phyloP scores from a whole-genome alignment of 2,329 filamentous ascomycete genomes.

The Hymenoscyphus repandus region DNA sequence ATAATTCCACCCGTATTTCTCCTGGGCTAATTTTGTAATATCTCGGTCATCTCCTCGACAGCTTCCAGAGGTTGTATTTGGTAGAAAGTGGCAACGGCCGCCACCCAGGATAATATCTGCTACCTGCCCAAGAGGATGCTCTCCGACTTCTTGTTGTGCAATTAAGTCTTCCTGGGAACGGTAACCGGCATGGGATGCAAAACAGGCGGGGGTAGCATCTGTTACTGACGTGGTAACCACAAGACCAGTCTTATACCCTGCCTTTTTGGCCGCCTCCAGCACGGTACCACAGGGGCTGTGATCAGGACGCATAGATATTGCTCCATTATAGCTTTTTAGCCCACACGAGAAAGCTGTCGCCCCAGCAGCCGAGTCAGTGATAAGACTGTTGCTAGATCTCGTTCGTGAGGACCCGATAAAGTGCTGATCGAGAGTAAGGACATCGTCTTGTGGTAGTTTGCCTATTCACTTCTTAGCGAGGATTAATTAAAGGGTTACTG shows the following conservation, averaged over 20 bases:
- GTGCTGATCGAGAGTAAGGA: conserved; percentile 77
- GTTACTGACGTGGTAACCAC: conserved; percentile 94
- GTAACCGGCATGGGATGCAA: conserved; percentile 79
- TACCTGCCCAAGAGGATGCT: conserved; percentile 77
- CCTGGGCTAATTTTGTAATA: conserved; percentile 65
- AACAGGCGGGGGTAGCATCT: conserved; percentile 93
- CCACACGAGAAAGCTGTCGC: conserved; percentile 95
- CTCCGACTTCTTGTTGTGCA: conserved; percentile 84
- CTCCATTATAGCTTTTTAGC: conserved; percentile 92
- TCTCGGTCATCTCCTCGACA: conserved; percentile 78
- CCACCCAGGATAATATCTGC: conserved; percentile 93
- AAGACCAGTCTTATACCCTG: conserved; percentile 86
- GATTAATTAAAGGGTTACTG: not conserved
- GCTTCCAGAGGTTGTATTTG: conserved; percentile 73
- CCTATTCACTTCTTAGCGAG: conserved; percentile 33
- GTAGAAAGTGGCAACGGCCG: conserved; percentile 86
- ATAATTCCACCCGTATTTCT: conserved; percentile 76
- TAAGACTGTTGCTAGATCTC: conserved; percentile 73
- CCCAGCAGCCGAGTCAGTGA: conserved; percentile 95
- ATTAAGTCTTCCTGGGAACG: conserved; percentile 84
- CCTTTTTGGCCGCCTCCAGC: conserved; percentile 86
- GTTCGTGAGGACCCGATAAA: conserved; percentile 89
- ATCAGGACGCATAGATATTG: conserved; percentile 84
- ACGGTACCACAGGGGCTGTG: conserved; percentile 84
- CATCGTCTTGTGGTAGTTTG: conserved; percentile 67